Evolutionary conservation across 148 eudicot genomes (phyloP), one percentile per base, ranked within the genome.

Genomic region (Rhododendron henanense): DNA sequence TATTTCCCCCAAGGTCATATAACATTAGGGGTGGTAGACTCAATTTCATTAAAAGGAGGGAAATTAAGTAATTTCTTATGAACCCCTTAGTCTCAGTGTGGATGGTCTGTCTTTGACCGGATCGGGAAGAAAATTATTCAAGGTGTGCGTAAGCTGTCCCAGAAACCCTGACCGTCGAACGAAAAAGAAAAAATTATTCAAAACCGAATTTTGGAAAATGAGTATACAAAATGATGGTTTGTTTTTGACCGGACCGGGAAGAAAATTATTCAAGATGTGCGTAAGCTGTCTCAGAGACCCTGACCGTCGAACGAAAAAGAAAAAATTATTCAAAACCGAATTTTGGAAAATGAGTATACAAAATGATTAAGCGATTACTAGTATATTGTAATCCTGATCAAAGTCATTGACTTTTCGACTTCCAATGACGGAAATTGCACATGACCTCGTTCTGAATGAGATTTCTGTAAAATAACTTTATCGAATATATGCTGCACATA

Each of bases 261-360:
- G 13, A 48, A 10, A 8, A 48, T 41, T 41, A 41, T 41, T 41
- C 44, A 6, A 0, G 1, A 7, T 48, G 13, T 10, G 13, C 2
- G 3, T 51, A 51, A 51, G 18, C 0, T 51, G 4, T 1, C 4
- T 18, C 0, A 13, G 0, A 48, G 0, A 14, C 18, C 4, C 3
- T 14, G 18, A 51, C 4, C 18, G 16, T 10, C 55, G 0, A 13
- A 51, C 50, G 2, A 48, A 8, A 18, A 18, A 18, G 23, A 59
- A 59, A 59, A 59, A 16, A 41, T 41, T 41, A 41, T 19, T 59
- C 9, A 6, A 59, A 57, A 59, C 7, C 0, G 65, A 18, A 59
- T 19, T 18, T 59, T 21, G 23, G 6, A 19, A 59, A 59, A 19
- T 19, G 65, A 18, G 23, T 19, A 19, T 59, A 59, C 65, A 16